phyloP scores from a whole-genome alignment of 2,329 filamentous ascomycete species.

The Trichophyton verrucosum region DNA sequence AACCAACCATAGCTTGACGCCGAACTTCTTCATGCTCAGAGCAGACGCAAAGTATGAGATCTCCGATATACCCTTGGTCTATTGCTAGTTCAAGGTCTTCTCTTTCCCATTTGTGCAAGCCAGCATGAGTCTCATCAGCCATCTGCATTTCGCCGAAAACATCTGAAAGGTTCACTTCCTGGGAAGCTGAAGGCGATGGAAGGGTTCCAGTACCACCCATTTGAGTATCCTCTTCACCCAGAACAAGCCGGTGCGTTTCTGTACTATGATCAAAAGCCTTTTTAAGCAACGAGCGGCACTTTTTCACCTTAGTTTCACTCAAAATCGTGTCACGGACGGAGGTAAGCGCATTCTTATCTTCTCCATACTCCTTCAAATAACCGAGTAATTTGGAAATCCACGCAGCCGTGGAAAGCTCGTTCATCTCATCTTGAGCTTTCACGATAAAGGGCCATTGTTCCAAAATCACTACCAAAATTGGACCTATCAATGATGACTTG shows the following conservation, averaged over 20 bases:
- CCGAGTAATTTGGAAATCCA: constrained; percentile 50
- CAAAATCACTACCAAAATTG: constrained; percentile 55
- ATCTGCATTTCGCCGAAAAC: constrained; percentile 41
- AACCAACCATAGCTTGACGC: constrained; percentile 49
- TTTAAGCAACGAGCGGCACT: constrained; percentile 23
- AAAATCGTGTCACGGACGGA: constrained; percentile 34
- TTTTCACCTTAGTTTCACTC: constrained; percentile 30
- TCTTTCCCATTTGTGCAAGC: constrained; percentile 52
- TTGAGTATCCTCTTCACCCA: constrained; percentile 10
- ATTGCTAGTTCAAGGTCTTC: constrained; percentile 69
- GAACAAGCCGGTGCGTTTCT: constrained; percentile 7
- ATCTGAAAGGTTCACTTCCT: constrained; percentile 32
- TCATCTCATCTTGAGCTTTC: constrained; percentile 37
- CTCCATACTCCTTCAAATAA: constrained; percentile 41
- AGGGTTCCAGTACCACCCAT: background rate
- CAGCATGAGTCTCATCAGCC: constrained; percentile 32
- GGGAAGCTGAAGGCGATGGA: background rate
- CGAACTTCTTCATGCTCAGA: constrained; percentile 65
- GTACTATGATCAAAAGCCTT: constrained; percentile 27
- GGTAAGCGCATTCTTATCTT: constrained; percentile 38
- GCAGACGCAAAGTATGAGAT: constrained; percentile 61
- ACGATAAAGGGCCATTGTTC: constrained; percentile 67
- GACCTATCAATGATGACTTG: constrained; percentile 38
- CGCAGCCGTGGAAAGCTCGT: constrained; percentile 38
- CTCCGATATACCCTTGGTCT: constrained; percentile 60